Percentiles rank a stretch among this genome's conserved stretches.
Conservation (phyloP, 495 filamentous ascomycete genomes). For the Glonium stellatum region DNA sequence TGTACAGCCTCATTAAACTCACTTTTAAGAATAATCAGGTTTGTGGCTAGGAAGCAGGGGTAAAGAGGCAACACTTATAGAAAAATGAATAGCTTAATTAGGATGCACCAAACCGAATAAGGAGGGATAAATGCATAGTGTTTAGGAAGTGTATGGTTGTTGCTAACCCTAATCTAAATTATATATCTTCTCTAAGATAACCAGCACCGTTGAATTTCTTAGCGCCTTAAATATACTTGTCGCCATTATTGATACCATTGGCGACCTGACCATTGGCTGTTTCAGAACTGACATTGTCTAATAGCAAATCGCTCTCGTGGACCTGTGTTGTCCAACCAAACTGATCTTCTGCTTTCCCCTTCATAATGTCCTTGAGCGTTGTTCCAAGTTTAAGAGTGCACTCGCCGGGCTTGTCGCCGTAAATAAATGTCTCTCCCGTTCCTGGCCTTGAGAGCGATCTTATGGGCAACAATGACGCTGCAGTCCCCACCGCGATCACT, state of each 20-base stretch:
- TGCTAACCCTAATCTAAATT: no score
- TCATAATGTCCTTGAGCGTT: slow-evolving; percentile 76
- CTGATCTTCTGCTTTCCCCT: slow-evolving; percentile 61
- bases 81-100: no score
- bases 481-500: slow-evolving; percentile 12
- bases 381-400: slow-evolving; percentile 55
- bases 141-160: no score
- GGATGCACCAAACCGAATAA: no score
- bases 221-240: slow-evolving; percentile 1
- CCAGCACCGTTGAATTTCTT: background rate
- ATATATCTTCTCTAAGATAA: no score
- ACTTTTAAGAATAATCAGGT: no score
- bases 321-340: slow-evolving; percentile 65
- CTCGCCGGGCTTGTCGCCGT: slow-evolving; percentile 47
- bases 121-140: no score
- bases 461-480: slow-evolving; percentile 17
- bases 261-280: background rate
- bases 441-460: slow-evolving; percentile 8
- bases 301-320: slow-evolving; percentile 28
- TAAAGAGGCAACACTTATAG: no score
- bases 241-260: background rate
- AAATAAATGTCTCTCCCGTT: slow-evolving; percentile 14
- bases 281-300: background rate
- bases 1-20: no score
- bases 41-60: no score